These are phyloP conservation scores for Eremothecium gossypii DNA, from an alignment of 1,139 yeast genomes.

Conservation along the genomic window DNA sequence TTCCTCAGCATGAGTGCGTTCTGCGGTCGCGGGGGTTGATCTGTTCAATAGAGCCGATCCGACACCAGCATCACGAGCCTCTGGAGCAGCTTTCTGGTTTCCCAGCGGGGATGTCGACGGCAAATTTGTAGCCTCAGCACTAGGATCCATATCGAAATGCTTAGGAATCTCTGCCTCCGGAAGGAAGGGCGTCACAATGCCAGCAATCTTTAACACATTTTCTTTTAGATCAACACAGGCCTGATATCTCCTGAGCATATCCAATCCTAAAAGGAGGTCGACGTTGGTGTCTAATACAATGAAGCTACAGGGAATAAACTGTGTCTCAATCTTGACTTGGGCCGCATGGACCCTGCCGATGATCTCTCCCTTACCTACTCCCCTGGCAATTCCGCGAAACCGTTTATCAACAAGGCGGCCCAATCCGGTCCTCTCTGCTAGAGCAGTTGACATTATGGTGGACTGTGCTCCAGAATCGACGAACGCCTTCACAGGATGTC, in stretches of 20 bases:
- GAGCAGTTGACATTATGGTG: constrained; percentile 67
- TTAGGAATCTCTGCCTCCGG: constrained; percentile 64
- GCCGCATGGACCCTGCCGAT: constrained; percentile 84
- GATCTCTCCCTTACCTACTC: constrained; percentile 78
- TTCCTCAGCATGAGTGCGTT: constrained; percentile 33
- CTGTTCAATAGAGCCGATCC: neutral
- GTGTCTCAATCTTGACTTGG: constrained; percentile 67
- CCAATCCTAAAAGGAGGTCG: constrained; percentile 46
- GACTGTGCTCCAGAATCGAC: constrained; percentile 95
- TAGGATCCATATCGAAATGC: constrained; percentile 11
- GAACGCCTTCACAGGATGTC: constrained; percentile 76
- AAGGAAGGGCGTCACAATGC: constrained; percentile 60
- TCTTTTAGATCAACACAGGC: constrained; percentile 67
- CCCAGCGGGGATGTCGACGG: neutral
- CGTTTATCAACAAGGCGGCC: constrained; percentile 71
- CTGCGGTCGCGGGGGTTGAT: constrained; percentile 1
- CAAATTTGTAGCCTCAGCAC: neutral
- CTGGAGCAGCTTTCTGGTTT: neutral
- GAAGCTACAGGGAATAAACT: constrained; percentile 68
- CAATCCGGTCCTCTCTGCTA: constrained; percentile 68
- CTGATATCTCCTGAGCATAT: constrained; percentile 77
- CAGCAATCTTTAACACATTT: constrained; percentile 65
- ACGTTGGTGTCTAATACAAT: constrained; percentile 72
- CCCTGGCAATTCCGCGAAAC: constrained; percentile 74
- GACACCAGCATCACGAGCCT: neutral